Percentiles rank a stretch among this genome's conserved stretches.
Evolutionary conservation across 2,329 filamentous ascomycete species (phyloP).

Genomic region (Claviceps digitariae): DNA sequence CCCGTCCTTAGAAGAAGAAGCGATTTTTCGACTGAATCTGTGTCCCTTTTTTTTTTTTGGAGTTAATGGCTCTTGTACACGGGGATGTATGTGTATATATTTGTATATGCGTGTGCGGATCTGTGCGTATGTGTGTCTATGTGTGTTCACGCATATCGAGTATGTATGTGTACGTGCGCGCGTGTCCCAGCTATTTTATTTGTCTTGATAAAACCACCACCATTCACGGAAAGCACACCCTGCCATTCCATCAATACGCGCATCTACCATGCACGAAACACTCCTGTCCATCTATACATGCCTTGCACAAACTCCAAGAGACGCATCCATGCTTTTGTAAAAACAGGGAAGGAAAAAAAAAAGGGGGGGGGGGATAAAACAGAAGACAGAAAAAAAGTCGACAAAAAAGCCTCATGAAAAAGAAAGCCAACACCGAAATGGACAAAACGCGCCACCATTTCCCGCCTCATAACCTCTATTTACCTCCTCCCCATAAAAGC

Average conservation of each 20-base stretch:
- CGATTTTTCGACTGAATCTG: not conserved
- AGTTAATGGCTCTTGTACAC: not conserved
- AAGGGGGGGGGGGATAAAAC: not conserved
- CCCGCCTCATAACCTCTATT: not conserved
- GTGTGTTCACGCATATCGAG: not conserved
- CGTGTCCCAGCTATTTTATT: too few species aligned
- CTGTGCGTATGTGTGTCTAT: not conserved
- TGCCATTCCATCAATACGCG: not conserved
- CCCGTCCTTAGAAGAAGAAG: not conserved
- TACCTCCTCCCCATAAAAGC: not conserved
- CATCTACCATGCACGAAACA: not conserved
- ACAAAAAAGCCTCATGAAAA: not conserved
- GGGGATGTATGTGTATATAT: not conserved
- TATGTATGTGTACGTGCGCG: not conserved
- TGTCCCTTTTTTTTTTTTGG: not conserved
- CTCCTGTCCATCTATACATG: not conserved
- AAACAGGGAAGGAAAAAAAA: not conserved
- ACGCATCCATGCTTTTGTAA: not conserved
- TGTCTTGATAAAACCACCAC: too few species aligned
- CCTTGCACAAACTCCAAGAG: not conserved
- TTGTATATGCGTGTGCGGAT: not conserved
- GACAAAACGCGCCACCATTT: not conserved
- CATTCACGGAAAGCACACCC: too few species aligned
- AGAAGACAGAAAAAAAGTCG: not conserved
- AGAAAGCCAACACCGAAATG: not conserved